A percentile compares a stretch with the other conserved stretches of the same genome.
phyloP scores from a whole-genome alignment of 2,329 filamentous ascomycete genomes.

The Aspergillus versicolor region DNA sequence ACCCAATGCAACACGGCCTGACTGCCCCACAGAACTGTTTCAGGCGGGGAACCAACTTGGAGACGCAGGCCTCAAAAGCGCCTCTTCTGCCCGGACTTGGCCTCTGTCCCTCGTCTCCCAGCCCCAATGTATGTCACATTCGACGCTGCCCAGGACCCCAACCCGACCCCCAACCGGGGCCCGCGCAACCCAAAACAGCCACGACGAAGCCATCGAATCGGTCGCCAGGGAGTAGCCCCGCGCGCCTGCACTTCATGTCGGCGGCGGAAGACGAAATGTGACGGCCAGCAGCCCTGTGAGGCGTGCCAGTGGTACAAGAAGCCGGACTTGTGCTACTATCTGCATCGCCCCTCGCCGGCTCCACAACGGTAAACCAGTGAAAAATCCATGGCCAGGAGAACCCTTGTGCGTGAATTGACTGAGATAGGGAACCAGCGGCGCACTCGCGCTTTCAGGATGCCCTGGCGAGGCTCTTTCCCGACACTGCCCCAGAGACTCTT shows the following conservation, averaged over 20 bases:
- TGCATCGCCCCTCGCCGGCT: constrained; percentile 56
- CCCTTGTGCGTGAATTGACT: constrained; percentile 23
- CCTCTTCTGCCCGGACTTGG: too few species aligned
- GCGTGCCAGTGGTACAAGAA: constrained; percentile 77
- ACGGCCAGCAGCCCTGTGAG: constrained; percentile 73
- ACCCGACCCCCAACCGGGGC: background rate
- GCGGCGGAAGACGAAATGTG: constrained; percentile 75
- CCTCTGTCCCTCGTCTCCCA: too few species aligned
- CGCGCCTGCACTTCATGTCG: constrained; percentile 71
- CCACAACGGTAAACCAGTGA: constrained; percentile 62
- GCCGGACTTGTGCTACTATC: constrained; percentile 72
- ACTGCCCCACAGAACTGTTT: too few species aligned
- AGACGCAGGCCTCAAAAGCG: too few species aligned
- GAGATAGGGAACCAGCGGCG: constrained; percentile 42
- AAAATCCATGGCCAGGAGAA: too few species aligned
- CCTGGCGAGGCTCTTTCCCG: constrained; percentile 60
- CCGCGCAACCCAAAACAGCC: background rate
- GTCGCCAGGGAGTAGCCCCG: background rate
- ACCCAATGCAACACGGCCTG: too few species aligned
- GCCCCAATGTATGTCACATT: background rate
- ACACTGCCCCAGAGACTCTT: constrained; percentile 53
- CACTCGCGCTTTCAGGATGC: constrained; percentile 60
- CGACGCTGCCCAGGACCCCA: background rate
- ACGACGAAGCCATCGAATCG: background rate
- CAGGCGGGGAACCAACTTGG: too few species aligned